A percentile compares a stretch with the other conserved stretches of the same genome.
These are phyloP conservation scores for Cutaneotrichosporon sp. DNA, from an alignment of 1,284 basidiomycete species.

Conservation along the genomic window DNA sequence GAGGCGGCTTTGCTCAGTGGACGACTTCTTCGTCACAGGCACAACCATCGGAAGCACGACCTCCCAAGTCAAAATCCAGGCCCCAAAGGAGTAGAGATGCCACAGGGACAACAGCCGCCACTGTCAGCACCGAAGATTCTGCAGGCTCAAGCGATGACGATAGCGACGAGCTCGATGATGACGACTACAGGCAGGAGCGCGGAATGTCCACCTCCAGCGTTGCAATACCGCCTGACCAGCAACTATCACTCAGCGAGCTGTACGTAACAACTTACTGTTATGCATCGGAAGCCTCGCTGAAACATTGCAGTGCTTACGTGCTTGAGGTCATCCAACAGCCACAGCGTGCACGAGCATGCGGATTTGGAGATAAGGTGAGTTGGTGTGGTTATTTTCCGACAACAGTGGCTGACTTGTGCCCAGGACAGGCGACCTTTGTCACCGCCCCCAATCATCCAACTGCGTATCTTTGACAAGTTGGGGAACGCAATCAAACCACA, in stretches of 20 bases:
- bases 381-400: neutral
- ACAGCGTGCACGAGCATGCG: constrained; percentile 84
- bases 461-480: constrained; percentile 54
- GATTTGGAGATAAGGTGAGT: constrained; percentile 85
- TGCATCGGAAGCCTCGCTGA: neutral
- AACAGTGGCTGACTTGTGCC: constrained; percentile 1
- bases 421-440: constrained; percentile 87
- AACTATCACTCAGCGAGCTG: constrained; percentile 12
- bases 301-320: constrained; percentile 65
- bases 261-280: neutral
- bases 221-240: neutral
- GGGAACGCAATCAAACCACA: constrained; percentile 69
- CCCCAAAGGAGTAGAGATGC: neutral
- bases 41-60: neutral
- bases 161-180: constrained; percentile 25
- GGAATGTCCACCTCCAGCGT: neutral
- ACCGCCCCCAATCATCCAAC: constrained; percentile 70
- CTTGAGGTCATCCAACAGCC: constrained; percentile 83
- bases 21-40: neutral
- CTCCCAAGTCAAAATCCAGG: neutral
- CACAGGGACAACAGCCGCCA: constrained; percentile 5
- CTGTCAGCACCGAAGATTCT: constrained; percentile 12
- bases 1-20: constrained; percentile 5
- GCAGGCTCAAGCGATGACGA: constrained; percentile 20
- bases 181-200: constrained; percentile 11